Evolutionary conservation across 352 stramenopile species (phyloP), one percentile per base, ranked within the genome.

Genomic region (Phytophthora constricta): DNA sequence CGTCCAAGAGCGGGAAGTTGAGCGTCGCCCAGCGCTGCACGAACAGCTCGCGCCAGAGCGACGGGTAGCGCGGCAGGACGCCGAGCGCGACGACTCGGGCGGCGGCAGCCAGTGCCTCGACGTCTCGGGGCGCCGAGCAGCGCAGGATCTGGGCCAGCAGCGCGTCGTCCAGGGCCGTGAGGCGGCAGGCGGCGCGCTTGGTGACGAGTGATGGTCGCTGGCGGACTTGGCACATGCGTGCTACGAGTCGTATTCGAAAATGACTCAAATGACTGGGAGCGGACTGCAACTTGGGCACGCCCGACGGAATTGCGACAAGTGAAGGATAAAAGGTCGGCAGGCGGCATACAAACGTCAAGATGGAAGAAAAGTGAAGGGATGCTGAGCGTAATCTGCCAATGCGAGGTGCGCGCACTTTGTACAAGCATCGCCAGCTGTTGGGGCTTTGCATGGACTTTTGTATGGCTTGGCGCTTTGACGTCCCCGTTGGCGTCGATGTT

Each of bases 31-130:
- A 93, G 22, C 80, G 82, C 19, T 76, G 72, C 39, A 70, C 70
- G 52, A 93, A 93, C 31, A 91, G 74, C 39, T 67, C 45, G 34
- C 71, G 78, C 85, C 85, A 93, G 53, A 93, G 45, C 2, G 26
- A 19, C 26, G 85, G 76, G 34, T 86, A 91, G n/a, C 46, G 68
- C 42, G 74, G 75, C 28, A 91, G 39, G 20, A 91, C 72, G 25
- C 79, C 53, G 2, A 37, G 37, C 19, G 73, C 70, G 8, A 93
- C 64, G 22, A 72, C 46, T 16, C 68, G 74, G 16, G 72, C 72
- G 5, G 82, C 81, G 11, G 89, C 76, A 0, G 77, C 73, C 16
- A 74, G 34, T 7, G 81, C 72, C 51, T 93, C 85, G 7, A 93
- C 55, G 46, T 91, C 85, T 16, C 80, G 66, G 17, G 82, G 61